Percentiles rank a stretch among this genome's conserved stretches.
These are phyloP conservation scores for Pythium periplocum DNA, from an alignment of 352 stramenopile genomes.

Conservation along the genomic window DNA sequence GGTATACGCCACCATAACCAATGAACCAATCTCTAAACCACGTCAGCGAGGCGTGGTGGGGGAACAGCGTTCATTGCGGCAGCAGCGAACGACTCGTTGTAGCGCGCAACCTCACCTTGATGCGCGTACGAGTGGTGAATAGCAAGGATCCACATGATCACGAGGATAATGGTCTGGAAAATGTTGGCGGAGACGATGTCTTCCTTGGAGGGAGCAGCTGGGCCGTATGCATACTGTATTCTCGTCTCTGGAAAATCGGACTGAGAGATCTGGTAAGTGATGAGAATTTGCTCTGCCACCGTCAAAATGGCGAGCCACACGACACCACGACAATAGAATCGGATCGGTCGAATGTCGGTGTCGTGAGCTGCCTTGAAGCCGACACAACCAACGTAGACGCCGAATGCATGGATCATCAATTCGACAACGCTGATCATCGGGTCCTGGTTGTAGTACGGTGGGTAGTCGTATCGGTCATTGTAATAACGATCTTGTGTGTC, in stretches of 20 bases:
- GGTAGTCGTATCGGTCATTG: conserved; percentile 70
- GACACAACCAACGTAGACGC: conserved; percentile 81
- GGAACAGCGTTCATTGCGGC: conserved; percentile 82
- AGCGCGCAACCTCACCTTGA: conserved; percentile 63
- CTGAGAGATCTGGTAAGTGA: conserved; percentile 73
- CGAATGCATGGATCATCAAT: conserved; percentile 74
- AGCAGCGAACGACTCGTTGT: conserved; percentile 77
- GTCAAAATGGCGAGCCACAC: conserved; percentile 77
- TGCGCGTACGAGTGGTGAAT: conserved; percentile 78
- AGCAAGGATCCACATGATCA: conserved; percentile 79
- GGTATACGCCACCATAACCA: no score
- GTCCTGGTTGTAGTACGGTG: conserved; percentile 76
- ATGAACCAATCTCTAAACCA: conserved; percentile 16
- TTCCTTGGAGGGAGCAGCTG: conserved; percentile 70
- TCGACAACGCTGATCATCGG: conserved; percentile 60
- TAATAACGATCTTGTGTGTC: conserved; percentile 29
- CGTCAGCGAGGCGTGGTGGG: conserved; percentile 56
- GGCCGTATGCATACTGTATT: conserved; percentile 68
- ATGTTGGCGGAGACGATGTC: conserved; percentile 84
- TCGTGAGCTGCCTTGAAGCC: conserved; percentile 85
- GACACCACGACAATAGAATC: conserved; percentile 75
- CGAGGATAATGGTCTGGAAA: conserved; percentile 80
- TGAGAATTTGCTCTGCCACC: conserved; percentile 76
- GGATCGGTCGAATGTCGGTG: conserved; percentile 81
- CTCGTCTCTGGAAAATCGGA: conserved; percentile 68